These are phyloP conservation scores for Lactarius hatsudake DNA, from an alignment of 768 basidiomycete species.

Conservation along the genomic window DNA sequence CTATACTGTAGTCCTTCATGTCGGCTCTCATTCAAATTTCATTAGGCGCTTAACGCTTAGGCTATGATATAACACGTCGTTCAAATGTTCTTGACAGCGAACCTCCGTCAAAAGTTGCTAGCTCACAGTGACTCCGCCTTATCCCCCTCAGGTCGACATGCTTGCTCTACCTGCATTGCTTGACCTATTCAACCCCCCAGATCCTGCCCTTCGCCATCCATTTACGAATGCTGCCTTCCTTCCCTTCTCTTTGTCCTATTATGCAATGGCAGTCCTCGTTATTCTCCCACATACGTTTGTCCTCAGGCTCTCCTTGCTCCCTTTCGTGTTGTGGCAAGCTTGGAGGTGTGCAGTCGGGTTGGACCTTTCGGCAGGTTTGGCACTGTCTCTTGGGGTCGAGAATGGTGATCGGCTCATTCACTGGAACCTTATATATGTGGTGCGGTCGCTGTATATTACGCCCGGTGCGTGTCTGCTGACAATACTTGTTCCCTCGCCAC, in stretches of 20 bases:
- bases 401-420: conserved; percentile 36
- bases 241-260: neutral
- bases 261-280: neutral
- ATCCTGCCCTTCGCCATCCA: neutral
- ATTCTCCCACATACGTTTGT: neutral
- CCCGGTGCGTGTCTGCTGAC: neutral
- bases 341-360: neutral
- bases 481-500: neutral
- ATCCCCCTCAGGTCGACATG: neutral
- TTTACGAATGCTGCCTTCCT: neutral
- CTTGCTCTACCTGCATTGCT: neutral
- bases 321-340: neutral
- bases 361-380: conserved; percentile 47
- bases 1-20: no score
- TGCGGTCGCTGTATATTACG: neutral
- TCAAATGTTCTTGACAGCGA: no score
- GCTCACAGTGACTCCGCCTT: neutral
- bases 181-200: neutral
- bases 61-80: no score
- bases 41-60: no score
- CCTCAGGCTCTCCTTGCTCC: neutral
- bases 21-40: no score
- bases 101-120: no score
- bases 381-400: conserved; percentile 36
- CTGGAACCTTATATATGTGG: neutral